phyloP scores from a whole-genome alignment of 768 basidiomycete genomes.

The Chalciporus pseudorubinellus region DNA sequence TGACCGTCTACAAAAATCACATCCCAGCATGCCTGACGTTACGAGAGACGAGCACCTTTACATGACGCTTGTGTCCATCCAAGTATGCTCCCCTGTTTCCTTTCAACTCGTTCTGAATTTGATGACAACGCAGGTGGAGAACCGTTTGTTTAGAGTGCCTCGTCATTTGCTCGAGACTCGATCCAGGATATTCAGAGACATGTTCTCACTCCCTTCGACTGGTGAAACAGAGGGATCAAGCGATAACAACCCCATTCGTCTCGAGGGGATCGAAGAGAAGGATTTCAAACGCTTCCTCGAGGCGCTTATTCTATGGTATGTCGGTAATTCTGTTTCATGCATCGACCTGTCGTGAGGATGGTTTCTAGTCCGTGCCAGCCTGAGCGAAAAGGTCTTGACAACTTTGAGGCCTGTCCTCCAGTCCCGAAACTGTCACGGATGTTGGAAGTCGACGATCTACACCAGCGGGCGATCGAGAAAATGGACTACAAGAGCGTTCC shows the following conservation, averaged over 20 bases:
- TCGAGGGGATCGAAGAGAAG: conserved; percentile 10
- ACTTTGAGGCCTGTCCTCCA: conserved; percentile 31
- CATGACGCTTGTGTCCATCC: background rate
- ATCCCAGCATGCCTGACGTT: no score
- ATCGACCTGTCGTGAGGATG: background rate
- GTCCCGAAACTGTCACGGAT: conserved; percentile 36
- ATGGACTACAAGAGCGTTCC: background rate
- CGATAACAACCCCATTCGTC: conserved; percentile 13
- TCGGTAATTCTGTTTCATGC: background rate
- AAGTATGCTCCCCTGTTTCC: background rate
- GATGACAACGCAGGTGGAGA: conserved; percentile 10
- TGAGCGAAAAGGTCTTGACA: background rate
- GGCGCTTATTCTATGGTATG: conserved; percentile 7
- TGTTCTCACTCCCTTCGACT: conserved; percentile 11
- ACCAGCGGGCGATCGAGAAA: background rate
- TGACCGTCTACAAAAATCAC: no score
- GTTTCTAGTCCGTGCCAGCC: background rate
- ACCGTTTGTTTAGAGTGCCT: conserved; percentile 12
- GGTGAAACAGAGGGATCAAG: conserved; percentile 7
- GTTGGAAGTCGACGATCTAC: conserved; percentile 30
- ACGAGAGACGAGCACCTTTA: background rate
- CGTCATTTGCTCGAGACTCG: conserved; percentile 7
- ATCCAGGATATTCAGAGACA: conserved; percentile 13
- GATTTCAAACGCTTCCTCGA: conserved; percentile 14
- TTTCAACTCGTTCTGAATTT: background rate